phyloP scores from a whole-genome alignment of 129 eudicot genomes.

The Flaveria bidentis region DNA sequence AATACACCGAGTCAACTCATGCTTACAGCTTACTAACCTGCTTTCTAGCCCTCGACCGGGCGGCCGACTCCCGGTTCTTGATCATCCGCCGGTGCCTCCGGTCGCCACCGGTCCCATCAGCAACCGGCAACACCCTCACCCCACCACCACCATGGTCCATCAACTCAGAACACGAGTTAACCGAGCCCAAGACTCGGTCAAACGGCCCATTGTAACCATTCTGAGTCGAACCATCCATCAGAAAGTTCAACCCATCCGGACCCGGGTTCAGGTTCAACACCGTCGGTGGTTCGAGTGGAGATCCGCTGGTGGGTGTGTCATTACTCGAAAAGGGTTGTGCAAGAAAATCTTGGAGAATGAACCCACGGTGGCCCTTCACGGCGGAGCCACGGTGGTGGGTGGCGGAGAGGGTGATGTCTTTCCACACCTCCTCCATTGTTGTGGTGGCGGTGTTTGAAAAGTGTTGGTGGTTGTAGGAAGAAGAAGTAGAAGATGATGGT shows the following conservation, averaged over 20 bases:
- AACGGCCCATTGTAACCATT: constrained; percentile 15
- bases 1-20: neutral
- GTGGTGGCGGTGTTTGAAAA: constrained; percentile 26
- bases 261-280: constrained; percentile 48
- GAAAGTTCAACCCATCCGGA: constrained; percentile 39
- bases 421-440: constrained; percentile 76
- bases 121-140: constrained; percentile 41
- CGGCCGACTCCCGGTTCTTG: constrained; percentile 83
- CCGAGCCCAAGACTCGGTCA: constrained; percentile 42
- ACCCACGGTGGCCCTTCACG: constrained; percentile 30
- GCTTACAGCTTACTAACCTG: constrained; percentile 49
- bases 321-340: constrained; percentile 45
- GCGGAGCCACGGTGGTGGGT: constrained; percentile 26
- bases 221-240: constrained; percentile 21
- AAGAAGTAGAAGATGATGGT: neutral
- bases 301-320: constrained; percentile 23
- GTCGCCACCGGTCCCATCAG: constrained; percentile 41
- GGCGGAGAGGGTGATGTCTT: constrained; percentile 48
- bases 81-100: constrained; percentile 65
- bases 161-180: constrained; percentile 34
- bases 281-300: constrained; percentile 29
- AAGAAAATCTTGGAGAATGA: constrained; percentile 58
- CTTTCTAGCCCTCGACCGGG: constrained; percentile 78
- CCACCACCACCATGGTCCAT: constrained; percentile 21
- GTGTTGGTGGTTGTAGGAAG: no score